Conservation (phyloP, 768 basidiomycete species). For the Suillus weaverae region DNA sequence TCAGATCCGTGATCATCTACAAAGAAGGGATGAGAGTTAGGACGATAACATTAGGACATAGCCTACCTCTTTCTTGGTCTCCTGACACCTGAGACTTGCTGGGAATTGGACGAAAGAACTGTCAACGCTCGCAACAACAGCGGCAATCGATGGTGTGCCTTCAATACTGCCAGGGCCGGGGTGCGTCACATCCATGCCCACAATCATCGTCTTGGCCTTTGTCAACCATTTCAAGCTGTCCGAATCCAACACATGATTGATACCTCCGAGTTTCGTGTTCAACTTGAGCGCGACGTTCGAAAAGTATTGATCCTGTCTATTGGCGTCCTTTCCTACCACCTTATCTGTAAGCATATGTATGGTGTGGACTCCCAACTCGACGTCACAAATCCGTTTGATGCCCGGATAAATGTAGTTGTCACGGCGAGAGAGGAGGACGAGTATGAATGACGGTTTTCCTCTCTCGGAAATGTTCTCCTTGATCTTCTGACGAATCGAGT, state of each 20-base stretch:
- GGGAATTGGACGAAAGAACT: slow-evolving; percentile 74
- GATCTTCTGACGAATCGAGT: slow-evolving; percentile 43
- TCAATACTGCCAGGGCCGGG: slow-evolving; percentile 64
- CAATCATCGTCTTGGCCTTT: slow-evolving; percentile 72
- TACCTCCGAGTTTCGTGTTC: slow-evolving; percentile 80
- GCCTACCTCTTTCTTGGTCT: slow-evolving; percentile 31
- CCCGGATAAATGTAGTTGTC: slow-evolving; percentile 82
- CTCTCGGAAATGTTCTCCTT: slow-evolving; percentile 23
- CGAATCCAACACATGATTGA: slow-evolving; percentile 72
- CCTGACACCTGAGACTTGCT: slow-evolving; percentile 68
- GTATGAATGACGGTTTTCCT: slow-evolving; percentile 58
- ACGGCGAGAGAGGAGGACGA: slow-evolving; percentile 64
- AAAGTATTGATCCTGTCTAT: slow-evolving; percentile 75
- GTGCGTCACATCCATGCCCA: slow-evolving; percentile 85
- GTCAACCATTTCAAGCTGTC: slow-evolving; percentile 63
- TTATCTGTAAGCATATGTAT: slow-evolving; percentile 68
- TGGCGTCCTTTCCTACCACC: slow-evolving; percentile 47
- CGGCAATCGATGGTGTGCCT: slow-evolving; percentile 82
- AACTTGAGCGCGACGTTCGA: slow-evolving; percentile 82
- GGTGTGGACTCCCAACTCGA: slow-evolving; percentile 70
- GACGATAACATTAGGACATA: background rate
- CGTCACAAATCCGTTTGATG: slow-evolving; percentile 76
- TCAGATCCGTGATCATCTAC: slow-evolving; percentile 72
- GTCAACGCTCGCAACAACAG: slow-evolving; percentile 78
- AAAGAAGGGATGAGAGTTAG: background rate